Conservation (phyloP, 768 basidiomycete genomes). For the Austroboletus festivus region DNA sequence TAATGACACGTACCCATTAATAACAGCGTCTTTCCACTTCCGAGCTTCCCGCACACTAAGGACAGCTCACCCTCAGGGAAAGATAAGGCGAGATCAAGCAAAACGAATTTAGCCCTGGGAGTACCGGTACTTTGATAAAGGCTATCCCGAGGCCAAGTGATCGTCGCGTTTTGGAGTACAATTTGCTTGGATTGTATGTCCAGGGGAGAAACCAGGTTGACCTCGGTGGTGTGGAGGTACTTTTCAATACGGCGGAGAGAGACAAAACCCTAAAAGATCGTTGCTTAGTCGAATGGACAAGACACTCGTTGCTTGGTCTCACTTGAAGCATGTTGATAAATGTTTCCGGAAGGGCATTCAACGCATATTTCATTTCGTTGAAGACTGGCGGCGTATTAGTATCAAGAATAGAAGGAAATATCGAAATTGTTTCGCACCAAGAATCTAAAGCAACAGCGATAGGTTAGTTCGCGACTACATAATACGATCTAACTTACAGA, state of each 20-base stretch:
- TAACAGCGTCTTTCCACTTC: constrained; percentile 84
- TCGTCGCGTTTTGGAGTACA: constrained; percentile 77
- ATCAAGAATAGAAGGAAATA: constrained; percentile 2
- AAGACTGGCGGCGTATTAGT: constrained; percentile 52
- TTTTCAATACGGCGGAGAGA: constrained; percentile 90
- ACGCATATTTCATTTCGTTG: constrained; percentile 81
- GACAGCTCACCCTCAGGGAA: constrained; percentile 81
- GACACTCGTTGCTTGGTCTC: background rate
- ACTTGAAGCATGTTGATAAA: constrained; percentile 89
- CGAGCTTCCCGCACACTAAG: constrained; percentile 85
- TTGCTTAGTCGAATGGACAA: background rate
- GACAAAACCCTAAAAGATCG: constrained; percentile 56
- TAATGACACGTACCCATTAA: constrained; percentile 48
- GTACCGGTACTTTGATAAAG: constrained; percentile 51
- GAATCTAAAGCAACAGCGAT: constrained; percentile 31
- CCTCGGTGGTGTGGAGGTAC: constrained; percentile 75
- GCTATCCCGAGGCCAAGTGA: constrained; percentile 88
- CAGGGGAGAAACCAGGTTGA: constrained; percentile 58
- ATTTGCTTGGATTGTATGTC: constrained; percentile 57
- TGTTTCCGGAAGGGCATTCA: constrained; percentile 86
- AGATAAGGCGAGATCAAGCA: constrained; percentile 71
- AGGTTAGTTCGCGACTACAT: background rate
- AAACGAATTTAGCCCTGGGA: constrained; percentile 73
- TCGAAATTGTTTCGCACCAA: constrained; percentile 30
- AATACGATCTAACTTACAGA: constrained; percentile 38